Conservation (phyloP, 2,329 filamentous ascomycete species). For the Talaromyces sp. region DNA sequence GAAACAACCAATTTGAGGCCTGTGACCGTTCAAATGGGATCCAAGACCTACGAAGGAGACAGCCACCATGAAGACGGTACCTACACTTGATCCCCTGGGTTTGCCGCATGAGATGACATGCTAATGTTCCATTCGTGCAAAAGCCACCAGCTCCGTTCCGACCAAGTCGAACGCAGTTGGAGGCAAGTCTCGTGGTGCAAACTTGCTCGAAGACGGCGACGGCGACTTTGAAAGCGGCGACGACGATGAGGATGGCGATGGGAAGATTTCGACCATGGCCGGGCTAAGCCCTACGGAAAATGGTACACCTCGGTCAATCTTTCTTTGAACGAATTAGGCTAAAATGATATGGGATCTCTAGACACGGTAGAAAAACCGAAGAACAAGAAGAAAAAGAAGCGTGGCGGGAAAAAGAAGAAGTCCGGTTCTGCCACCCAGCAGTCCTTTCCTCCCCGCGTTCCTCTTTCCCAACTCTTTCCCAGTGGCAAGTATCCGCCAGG, state of each 20-base stretch:
- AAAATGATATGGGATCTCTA: not conserved
- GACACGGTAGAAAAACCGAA: conserved; percentile 29
- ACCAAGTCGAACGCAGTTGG: conserved; percentile 22
- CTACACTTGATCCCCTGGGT: not conserved
- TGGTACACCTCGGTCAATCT: conserved; percentile 28
- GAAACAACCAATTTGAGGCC: not conserved
- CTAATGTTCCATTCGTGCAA: not conserved
- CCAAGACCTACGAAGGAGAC: conserved; percentile 10
- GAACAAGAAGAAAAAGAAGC: conserved; percentile 36
- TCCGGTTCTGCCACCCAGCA: conserved; percentile 27
- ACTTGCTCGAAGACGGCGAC: conserved; percentile 41
- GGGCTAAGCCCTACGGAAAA: conserved; percentile 17
- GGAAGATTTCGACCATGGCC: conserved; percentile 16
- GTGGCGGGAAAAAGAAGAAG: conserved; percentile 23
- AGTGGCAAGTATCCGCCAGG: conserved; percentile 41
- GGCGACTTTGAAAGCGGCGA: conserved; percentile 32
- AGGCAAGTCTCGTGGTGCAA: conserved; percentile 39
- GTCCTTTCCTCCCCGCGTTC: conserved; percentile 43
- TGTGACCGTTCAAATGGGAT: conserved; percentile 6
- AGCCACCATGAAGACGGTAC: conserved; percentile 10
- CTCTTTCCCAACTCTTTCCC: conserved; percentile 43
- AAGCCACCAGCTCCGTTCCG: conserved; percentile 11
- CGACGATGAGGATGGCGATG: conserved; percentile 18
- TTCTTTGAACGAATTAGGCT: not conserved
- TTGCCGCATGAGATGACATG: not conserved